Evolutionary conservation across 805 yeast genomes (phyloP).

Genomic region (Ogataea saltuana): DNA sequence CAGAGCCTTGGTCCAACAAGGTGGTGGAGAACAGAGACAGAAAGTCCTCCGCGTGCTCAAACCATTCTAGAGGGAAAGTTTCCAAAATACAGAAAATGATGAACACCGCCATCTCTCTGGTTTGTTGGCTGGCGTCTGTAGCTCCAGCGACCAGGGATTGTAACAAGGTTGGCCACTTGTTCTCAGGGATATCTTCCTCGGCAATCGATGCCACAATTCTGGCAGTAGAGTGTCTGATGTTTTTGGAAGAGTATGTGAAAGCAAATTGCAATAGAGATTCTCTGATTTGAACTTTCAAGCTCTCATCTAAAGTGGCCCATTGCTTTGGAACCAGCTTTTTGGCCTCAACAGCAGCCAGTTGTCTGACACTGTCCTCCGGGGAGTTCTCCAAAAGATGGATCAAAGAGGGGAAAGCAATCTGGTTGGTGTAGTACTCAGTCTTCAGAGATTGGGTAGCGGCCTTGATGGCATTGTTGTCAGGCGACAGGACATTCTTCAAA

Average conservation of each 20-base stretch:
- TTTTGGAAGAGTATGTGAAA: slow-evolving; percentile 58
- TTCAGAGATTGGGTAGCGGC: slow-evolving; percentile 76
- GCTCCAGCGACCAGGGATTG: slow-evolving; percentile 71
- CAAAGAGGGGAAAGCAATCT: slow-evolving; percentile 76
- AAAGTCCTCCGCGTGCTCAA: slow-evolving; percentile 62
- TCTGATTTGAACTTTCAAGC: slow-evolving; percentile 61
- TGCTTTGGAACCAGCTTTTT: slow-evolving; percentile 74
- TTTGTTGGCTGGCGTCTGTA: slow-evolving; percentile 45
- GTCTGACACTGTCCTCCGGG: slow-evolving; percentile 71
- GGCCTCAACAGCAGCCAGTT: slow-evolving; percentile 95
- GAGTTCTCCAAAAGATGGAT: slow-evolving; percentile 76
- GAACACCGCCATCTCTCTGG: slow-evolving; percentile 82
- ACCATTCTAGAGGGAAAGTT: slow-evolving; percentile 58
- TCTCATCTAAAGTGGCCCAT: slow-evolving; percentile 61
- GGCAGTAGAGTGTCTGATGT: slow-evolving; percentile 85
- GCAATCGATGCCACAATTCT: slow-evolving; percentile 89
- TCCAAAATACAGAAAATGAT: slow-evolving; percentile 78
- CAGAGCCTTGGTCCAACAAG: slow-evolving; percentile 58
- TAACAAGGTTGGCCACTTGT: slow-evolving; percentile 75
- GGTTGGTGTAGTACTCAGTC: slow-evolving; percentile 69
- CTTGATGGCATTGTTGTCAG: slow-evolving; percentile 80
- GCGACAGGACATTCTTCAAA: slow-evolving; percentile 72
- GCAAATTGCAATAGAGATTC: slow-evolving; percentile 67
- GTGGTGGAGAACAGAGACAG: slow-evolving; percentile 70
- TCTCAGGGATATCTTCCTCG: slow-evolving; percentile 62